Percentiles rank a stretch among this genome's conserved stretches.
Conservation (phyloP, 169 alveolate genomes). For the Babesia divergens region DNA sequence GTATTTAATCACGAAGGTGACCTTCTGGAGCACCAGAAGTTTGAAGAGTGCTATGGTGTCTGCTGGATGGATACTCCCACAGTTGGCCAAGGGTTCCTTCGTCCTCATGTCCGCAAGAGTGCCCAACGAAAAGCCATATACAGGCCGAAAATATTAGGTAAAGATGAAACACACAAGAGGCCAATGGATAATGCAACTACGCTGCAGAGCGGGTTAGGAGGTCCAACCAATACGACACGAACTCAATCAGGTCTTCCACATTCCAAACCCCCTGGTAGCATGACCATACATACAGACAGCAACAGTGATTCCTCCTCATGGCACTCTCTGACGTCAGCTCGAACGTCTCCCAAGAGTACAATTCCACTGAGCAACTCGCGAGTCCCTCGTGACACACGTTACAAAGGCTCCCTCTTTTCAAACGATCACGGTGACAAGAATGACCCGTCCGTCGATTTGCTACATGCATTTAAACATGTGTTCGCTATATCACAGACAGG, state of each 20-base stretch:
- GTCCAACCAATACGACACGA: neutral
- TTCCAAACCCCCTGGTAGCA: neutral
- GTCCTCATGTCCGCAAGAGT: constrained; percentile 56
- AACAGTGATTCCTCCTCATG: neutral
- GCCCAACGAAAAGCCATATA: constrained; percentile 46
- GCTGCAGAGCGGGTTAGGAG: neutral
- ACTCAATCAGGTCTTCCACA: neutral
- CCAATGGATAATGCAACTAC: neutral
- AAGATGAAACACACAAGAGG: neutral
- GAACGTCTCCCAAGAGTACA: neutral
- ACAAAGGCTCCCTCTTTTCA: constrained; percentile 47
- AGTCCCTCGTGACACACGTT: neutral
- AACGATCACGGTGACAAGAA: constrained; percentile 50
- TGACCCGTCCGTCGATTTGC: constrained; percentile 47
- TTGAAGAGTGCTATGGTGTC: constrained; percentile 62
- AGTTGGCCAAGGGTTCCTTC: constrained; percentile 20
- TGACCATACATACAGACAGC: neutral
- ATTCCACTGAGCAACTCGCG: neutral
- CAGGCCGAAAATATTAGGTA: constrained; percentile 42
- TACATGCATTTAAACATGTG: constrained; percentile 43
- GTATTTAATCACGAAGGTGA: constrained; percentile 73
- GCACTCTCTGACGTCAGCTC: neutral
- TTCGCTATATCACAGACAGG: constrained; percentile 23
- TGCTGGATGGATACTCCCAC: constrained; percentile 29
- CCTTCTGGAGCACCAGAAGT: constrained; percentile 44